Conservation (phyloP, 2,329 filamentous ascomycete genomes). For the Xylaria sp. region DNA sequence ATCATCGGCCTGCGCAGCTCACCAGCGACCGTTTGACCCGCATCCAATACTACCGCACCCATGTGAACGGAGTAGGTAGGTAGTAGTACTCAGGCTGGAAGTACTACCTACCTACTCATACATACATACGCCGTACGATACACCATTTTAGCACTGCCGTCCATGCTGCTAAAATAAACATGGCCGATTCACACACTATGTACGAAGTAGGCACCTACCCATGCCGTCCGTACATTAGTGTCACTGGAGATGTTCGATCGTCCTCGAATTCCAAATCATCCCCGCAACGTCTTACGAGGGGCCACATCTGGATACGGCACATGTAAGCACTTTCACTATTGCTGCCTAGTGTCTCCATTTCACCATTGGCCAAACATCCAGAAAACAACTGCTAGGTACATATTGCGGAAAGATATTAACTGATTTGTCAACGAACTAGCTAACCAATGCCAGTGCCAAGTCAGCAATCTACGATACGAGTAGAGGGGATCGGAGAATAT, state of each 20-base stretch:
- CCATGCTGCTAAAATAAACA: not conserved
- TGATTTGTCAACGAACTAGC: not conserved
- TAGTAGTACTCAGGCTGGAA: not conserved
- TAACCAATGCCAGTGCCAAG: conserved; percentile 13
- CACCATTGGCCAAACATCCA: not conserved
- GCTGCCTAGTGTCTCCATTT: not conserved
- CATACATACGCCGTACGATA: too few relatives aligned
- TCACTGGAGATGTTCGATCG: not conserved
- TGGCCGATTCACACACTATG: not conserved
- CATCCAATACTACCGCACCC: not conserved
- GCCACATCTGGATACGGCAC: conserved; percentile 9
- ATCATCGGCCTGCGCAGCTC: not conserved
- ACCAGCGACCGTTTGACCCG: not conserved
- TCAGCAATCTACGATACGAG: not conserved
- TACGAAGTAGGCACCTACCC: not conserved
- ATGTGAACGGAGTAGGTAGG: not conserved
- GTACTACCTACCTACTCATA: not conserved
- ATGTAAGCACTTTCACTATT: not conserved
- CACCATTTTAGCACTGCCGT: not conserved
- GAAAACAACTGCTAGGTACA: not conserved
- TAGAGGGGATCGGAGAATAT: not conserved
- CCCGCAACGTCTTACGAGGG: conserved; percentile 16
- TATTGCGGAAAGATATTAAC: not conserved
- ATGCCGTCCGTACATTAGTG: too few relatives aligned
- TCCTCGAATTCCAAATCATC: conserved; percentile 27